These are phyloP conservation scores for Venturia nashicola DNA, from an alignment of 2,329 filamentous ascomycete species.

Conservation along the genomic window DNA sequence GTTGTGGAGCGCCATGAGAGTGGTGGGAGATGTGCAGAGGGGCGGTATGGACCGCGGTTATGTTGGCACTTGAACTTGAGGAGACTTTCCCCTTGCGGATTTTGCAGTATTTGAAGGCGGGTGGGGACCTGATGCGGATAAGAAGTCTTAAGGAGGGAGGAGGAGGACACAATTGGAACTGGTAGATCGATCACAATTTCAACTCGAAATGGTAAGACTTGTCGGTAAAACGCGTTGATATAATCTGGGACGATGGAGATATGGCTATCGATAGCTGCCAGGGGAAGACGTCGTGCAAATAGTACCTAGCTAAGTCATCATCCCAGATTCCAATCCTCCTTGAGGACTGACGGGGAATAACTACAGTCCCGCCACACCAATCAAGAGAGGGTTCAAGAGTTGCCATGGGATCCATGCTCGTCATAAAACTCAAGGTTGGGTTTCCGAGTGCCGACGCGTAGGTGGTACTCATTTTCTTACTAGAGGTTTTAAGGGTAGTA, in stretches of 20 bases:
- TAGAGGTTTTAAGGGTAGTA: neutral
- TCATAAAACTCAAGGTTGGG: neutral
- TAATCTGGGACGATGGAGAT: neutral
- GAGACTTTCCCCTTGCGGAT: conserved; percentile 43
- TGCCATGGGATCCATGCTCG: neutral
- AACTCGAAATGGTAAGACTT: too few species aligned
- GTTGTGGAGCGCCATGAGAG: neutral
- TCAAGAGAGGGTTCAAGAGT: too few species aligned
- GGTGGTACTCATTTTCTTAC: neutral
- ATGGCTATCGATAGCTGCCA: too few species aligned
- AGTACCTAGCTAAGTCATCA: too few species aligned
- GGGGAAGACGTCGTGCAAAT: too few species aligned
- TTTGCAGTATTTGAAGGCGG: conserved; percentile 42
- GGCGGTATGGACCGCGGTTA: neutral
- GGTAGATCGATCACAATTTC: too few species aligned
- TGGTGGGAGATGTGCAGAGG: neutral
- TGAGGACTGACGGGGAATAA: too few species aligned
- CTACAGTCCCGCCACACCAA: too few species aligned
- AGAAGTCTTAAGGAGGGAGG: conserved; percentile 18
- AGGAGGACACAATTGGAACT: too few species aligned
- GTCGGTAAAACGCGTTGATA: too few species aligned
- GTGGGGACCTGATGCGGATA: conserved; percentile 40
- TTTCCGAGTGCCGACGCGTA: too few species aligned
- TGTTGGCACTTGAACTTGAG: conserved; percentile 33
- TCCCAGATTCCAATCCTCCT: too few species aligned